Percentiles rank a stretch among this genome's conserved stretches.
phyloP scores from a whole-genome alignment of 768 basidiomycete species.

The Tylopilus sp. region DNA sequence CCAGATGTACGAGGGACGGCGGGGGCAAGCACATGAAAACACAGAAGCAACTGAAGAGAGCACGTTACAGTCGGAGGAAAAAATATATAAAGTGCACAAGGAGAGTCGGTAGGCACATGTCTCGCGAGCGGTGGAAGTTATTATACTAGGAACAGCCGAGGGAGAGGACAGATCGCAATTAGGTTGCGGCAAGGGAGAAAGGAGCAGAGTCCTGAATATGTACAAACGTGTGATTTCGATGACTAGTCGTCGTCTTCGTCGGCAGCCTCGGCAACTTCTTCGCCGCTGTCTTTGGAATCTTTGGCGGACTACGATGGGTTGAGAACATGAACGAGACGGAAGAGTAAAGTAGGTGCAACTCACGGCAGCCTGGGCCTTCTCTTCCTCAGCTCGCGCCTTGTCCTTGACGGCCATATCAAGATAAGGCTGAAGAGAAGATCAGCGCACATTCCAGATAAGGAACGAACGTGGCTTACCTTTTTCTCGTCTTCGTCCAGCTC shows the following conservation, averaged over 20 bases:
- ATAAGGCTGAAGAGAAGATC: constrained; percentile 63
- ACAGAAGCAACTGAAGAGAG: constrained; percentile 16
- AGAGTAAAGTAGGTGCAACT: constrained; percentile 13
- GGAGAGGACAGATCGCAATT: constrained; percentile 14
- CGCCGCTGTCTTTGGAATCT: constrained; percentile 37
- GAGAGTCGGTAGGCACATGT: constrained; percentile 27
- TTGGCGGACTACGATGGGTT: constrained; percentile 17
- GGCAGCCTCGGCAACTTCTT: constrained; percentile 22
- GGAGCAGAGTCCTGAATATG: constrained; percentile 17
- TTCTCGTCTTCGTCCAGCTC: constrained; percentile 89
- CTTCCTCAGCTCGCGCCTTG: constrained; percentile 82
- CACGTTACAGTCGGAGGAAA: constrained; percentile 20
- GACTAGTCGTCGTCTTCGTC: constrained; percentile 45
- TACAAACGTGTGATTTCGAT: constrained; percentile 5
- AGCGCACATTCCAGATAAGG: neutral
- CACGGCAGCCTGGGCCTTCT: constrained; percentile 52
- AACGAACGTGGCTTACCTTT: constrained; percentile 54
- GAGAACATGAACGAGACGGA: neutral
- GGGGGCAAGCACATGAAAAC: constrained; percentile 27
- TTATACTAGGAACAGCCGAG: constrained; percentile 16
- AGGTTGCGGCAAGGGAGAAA: constrained; percentile 10
- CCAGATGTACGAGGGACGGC: constrained; percentile 20
- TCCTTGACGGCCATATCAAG: constrained; percentile 81
- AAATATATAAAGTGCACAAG: constrained; percentile 6
- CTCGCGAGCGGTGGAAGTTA: constrained; percentile 22